phyloP scores from a whole-genome alignment of 768 basidiomycete genomes.

The Candolleomyces eurysporus region DNA sequence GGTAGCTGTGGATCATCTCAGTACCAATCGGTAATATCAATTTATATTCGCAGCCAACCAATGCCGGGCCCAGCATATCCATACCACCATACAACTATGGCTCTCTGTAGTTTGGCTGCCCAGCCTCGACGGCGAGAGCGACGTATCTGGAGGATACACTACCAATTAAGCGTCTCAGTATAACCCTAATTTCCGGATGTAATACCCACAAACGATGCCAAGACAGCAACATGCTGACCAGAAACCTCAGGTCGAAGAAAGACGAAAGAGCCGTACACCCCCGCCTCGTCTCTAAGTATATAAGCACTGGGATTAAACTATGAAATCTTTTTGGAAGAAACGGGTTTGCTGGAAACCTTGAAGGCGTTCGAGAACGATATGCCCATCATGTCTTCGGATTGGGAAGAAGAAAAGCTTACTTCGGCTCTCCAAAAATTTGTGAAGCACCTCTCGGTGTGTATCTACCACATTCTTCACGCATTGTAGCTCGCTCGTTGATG shows the following conservation, averaged over 20 bases:
- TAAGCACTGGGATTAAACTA: constrained; percentile 59
- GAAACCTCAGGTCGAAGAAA: background rate
- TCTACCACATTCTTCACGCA: background rate
- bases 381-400: constrained; percentile 63
- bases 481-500: constrained; percentile 19
- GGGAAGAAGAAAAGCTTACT: constrained; percentile 59
- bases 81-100: constrained; percentile 7
- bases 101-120: constrained; percentile 11
- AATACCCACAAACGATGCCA: background rate
- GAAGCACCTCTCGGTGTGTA: constrained; percentile 26
- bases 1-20: no score
- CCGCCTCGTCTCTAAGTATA: constrained; percentile 30
- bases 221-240: no score
- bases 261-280: constrained; percentile 3
- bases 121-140: constrained; percentile 3
- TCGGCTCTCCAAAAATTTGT: constrained; percentile 44
- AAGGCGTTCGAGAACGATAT: constrained; percentile 70
- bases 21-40: background rate
- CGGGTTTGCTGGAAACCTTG: constrained; percentile 57
- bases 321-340: constrained; percentile 52
- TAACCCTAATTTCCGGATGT: background rate
- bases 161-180: background rate
- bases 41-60: constrained; percentile 16
- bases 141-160: background rate
- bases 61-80: background rate